phyloP scores from a whole-genome alignment of 805 yeast species.

The Jamesozyma hellenica region DNA sequence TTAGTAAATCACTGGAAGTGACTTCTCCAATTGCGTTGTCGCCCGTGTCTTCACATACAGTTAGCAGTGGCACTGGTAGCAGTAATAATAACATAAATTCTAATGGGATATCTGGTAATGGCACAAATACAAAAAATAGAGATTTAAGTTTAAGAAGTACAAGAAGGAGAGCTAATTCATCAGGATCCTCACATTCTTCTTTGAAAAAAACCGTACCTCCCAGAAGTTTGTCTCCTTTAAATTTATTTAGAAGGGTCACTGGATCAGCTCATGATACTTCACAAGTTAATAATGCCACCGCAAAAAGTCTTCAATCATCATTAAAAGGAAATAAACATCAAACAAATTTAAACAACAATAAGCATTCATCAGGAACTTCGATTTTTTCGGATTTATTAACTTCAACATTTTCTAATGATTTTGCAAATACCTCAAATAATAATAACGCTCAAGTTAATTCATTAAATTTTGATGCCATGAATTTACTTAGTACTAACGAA shows the following conservation, averaged over 20 bases:
- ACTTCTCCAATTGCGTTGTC: neutral
- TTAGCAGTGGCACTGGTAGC: neutral
- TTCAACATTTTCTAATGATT: constrained; percentile 6
- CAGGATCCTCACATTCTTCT: constrained; percentile 3
- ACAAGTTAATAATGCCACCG: no score
- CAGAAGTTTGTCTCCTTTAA: constrained; percentile 24
- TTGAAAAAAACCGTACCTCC: constrained; percentile 3
- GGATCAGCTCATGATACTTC: constrained; percentile 9
- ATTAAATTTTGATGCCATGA: neutral
- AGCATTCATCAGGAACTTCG: constrained; percentile 12
- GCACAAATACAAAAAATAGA: neutral
- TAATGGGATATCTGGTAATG: constrained; percentile 2
- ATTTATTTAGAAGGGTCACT: constrained; percentile 20
- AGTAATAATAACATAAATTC: neutral
- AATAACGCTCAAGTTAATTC: neutral
- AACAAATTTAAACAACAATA: neutral
- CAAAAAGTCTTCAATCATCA: neutral
- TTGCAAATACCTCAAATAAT: constrained; percentile 2
- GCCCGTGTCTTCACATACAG: neutral
- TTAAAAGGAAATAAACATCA: neutral
- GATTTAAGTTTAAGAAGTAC: neutral
- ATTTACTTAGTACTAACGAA: neutral
- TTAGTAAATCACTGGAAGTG: neutral
- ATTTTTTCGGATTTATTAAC: constrained; percentile 22
- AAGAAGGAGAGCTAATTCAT: constrained; percentile 6